Conservation (phyloP, 192 early-diverging fungal genomes). For the Podila epicladia region DNA sequence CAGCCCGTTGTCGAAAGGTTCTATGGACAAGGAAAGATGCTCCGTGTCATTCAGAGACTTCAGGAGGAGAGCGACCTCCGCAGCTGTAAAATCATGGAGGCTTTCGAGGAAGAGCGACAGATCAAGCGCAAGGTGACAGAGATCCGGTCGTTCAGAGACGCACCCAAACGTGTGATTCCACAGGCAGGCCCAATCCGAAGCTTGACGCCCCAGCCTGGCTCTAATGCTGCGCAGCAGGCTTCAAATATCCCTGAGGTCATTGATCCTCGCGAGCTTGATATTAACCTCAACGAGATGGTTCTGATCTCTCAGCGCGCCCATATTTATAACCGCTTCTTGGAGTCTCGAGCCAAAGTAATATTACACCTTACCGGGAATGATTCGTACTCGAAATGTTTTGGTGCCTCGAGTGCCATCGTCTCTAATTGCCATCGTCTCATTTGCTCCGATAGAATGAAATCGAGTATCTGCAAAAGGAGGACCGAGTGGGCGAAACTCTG, state of each 20-base stretch:
- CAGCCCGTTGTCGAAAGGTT: constrained; percentile 83
- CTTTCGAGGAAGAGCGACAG: constrained; percentile 81
- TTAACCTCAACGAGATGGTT: constrained; percentile 83
- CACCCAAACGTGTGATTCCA: constrained; percentile 13
- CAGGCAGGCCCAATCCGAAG: constrained; percentile 30
- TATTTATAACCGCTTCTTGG: constrained; percentile 86
- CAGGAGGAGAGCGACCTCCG: constrained; percentile 91
- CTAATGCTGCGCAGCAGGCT: constrained; percentile 8
- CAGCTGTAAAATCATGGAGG: constrained; percentile 77
- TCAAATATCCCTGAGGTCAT: constrained; percentile 48
- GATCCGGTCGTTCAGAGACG: constrained; percentile 59
- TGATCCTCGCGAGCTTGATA: constrained; percentile 83
- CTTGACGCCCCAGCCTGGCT: constrained; percentile 38
- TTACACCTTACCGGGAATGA: not conserved
- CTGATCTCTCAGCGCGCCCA: constrained; percentile 80
- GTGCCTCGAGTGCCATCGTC: not conserved
- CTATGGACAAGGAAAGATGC: constrained; percentile 90
- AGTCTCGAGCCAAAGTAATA: constrained; percentile 75
- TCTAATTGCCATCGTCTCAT: constrained; percentile 3
- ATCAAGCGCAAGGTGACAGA: constrained; percentile 59
- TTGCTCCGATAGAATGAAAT: constrained; percentile 37
- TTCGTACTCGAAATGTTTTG: not conserved
- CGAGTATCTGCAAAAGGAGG: constrained; percentile 28
- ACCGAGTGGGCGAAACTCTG: constrained; percentile 25
- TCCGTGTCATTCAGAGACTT: constrained; percentile 86